Evolutionary conservation across 176 grass and related monocot genomes (phyloP).

Genomic region (Oryza glaberrima): DNA sequence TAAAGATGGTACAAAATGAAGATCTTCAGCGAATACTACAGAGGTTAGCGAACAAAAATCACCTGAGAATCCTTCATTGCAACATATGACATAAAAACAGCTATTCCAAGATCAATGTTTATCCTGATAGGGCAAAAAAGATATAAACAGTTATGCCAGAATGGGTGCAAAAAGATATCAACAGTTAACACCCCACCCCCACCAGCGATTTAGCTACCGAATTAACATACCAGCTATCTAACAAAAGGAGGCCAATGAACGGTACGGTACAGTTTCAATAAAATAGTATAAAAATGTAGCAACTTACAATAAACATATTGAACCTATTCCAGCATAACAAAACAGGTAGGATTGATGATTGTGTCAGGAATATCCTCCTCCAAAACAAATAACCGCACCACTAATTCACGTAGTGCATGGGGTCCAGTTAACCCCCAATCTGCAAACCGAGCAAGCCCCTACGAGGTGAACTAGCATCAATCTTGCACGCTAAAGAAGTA

Average conservation of each 20-base stretch:
- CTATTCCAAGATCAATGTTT: constrained; percentile 2
- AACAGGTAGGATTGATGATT: constrained; percentile 6
- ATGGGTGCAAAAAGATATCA: background rate
- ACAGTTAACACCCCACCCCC: background rate
- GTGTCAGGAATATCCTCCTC: background rate
- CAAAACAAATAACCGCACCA: background rate
- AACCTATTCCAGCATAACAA: constrained; percentile 4
- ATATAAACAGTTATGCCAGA: constrained; percentile 23
- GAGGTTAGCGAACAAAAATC: constrained; percentile 25
- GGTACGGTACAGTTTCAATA: constrained; percentile 4
- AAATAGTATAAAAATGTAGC: constrained; percentile 14
- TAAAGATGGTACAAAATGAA: background rate
- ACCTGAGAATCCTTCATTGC: constrained; percentile 70
- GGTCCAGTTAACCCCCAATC: background rate
- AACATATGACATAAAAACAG: constrained; percentile 44
- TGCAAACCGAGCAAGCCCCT: background rate
- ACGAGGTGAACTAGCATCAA: background rate
- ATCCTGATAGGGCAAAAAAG: constrained; percentile 28
- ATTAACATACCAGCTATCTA: constrained; percentile 14
- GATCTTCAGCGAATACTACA: background rate
- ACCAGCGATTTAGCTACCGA: background rate
- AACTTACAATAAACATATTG: background rate
- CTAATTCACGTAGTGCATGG: background rate
- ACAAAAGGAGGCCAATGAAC: background rate
- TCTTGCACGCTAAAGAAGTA: background rate